Percentiles rank a stretch among this genome's conserved stretches.
Conservation (phyloP, 2,329 filamentous ascomycete genomes). For the Aspergillus caelatus region DNA sequence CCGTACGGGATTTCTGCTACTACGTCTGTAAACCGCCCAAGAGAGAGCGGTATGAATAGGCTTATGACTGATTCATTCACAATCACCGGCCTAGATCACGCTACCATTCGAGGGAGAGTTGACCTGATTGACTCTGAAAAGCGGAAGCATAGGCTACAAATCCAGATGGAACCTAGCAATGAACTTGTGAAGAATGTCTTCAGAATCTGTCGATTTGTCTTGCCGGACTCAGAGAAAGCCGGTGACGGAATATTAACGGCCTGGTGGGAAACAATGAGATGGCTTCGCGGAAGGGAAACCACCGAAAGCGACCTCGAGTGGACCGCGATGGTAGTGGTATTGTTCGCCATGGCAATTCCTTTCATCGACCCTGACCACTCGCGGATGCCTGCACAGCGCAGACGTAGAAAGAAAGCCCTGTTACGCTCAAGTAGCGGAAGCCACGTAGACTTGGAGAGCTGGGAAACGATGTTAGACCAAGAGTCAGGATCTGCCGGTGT, state of each 20-base stretch:
- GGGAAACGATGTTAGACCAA: conserved; percentile 52
- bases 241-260: conserved; percentile 65
- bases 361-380: conserved; percentile 51
- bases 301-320: conserved; percentile 63
- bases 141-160: conserved; percentile 66
- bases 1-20: conserved; percentile 61
- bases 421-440: conserved; percentile 55
- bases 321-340: conserved; percentile 66
- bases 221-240: conserved; percentile 60
- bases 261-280: conserved; percentile 75
- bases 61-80: conserved; percentile 48
- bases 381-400: conserved; percentile 36
- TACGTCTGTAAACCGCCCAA: conserved; percentile 53
- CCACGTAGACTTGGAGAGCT: conserved; percentile 48
- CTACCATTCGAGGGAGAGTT: conserved; percentile 62
- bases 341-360: conserved; percentile 66
- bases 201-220: conserved; percentile 64
- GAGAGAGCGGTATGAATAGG: conserved; percentile 55
- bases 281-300: conserved; percentile 59
- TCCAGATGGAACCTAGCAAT: conserved; percentile 68
- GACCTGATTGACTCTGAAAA: conserved; percentile 67
- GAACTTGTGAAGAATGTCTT: conserved; percentile 65
- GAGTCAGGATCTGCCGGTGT: conserved; percentile 47
- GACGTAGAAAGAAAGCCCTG: conserved; percentile 46
- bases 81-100: conserved; percentile 59